Base-by-base conservation (phyloP, 805 yeast genomes). In the Clavispora santaluciae region DNA sequence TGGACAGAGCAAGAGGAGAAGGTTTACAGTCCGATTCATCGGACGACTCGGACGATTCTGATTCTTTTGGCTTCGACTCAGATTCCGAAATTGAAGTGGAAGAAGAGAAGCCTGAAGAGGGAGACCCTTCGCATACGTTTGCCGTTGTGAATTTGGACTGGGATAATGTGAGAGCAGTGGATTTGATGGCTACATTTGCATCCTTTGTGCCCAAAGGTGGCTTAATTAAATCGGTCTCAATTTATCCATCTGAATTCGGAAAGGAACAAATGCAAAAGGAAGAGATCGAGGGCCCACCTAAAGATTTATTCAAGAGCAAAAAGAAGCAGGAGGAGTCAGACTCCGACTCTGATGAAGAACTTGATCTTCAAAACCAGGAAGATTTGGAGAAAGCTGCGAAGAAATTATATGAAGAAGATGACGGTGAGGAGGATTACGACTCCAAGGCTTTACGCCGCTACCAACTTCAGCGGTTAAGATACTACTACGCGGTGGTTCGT, bases 121-220 rank as follows among this genome's bases (percentile, higher is more conserved):
- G 96, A 35, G 96, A 91, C 2, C 95, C 96, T 22, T 73, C 95
- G 1, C 68, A 67, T 24, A 70, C 86, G 5, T 71, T 93, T 55
- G 99, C 99, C 0, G 96, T 83, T 1, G 98, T 93, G 22, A 93
- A 93, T 56, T 70, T 93, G 76, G 99, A 93, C 59, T 93, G 99
- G 99, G 99, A 93, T 54, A 86, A 93, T 56, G 74, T 93, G n/a
- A 76, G 79, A 35, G 85, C 98, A 0, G 78, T 78, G 4, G 98
- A 93, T 59, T 67, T 91, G 48, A 78, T 86, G 83, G 95, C 95
- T 4, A 83, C 98, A 0, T 88, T 91, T 54, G 67, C 81, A 6
- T 79, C 95, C 41, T 93, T 91, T 64, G 81, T 86, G 17, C 96
- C 96, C 15, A 63, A 78, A 17, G 81, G 76, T 25, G 95, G 95